Evolutionary conservation across 2,329 filamentous ascomycete species (phyloP).

Genomic region (Neofusicoccum umdonicola): DNA sequence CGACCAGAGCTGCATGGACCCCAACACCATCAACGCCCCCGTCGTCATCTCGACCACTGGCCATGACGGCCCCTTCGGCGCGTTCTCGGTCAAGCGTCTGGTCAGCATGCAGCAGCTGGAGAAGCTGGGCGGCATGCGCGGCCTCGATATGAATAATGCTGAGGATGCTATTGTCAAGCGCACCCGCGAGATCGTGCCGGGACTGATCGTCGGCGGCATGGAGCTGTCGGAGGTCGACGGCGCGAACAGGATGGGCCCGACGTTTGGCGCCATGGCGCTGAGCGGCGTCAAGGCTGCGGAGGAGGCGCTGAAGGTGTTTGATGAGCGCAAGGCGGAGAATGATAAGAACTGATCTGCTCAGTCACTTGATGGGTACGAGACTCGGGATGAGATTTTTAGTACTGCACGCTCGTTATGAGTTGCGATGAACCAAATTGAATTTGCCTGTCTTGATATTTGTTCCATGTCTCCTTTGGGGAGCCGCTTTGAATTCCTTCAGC

Average conservation of each 20-base stretch:
- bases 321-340: constrained; percentile 74
- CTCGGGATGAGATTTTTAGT: background rate
- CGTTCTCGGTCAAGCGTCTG: constrained; percentile 86
- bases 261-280: constrained; percentile 85
- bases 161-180: constrained; percentile 93
- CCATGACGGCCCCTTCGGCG: constrained; percentile 87
- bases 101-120: constrained; percentile 83
- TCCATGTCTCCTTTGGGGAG: no score
- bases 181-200: constrained; percentile 82
- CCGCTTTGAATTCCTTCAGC: no score
- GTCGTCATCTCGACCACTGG: constrained; percentile 86
- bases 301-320: constrained; percentile 75
- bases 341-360: constrained; percentile 31
- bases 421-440: background rate
- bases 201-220: constrained; percentile 92
- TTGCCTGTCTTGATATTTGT: background rate
- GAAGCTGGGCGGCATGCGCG: constrained; percentile 86
- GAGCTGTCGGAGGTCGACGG: constrained; percentile 88
- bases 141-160: constrained; percentile 85
- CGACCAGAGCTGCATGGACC: constrained; percentile 94
- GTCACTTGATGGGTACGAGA: background rate
- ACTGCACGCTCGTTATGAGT: background rate
- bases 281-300: constrained; percentile 89
- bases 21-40: constrained; percentile 93
- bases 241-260: constrained; percentile 87